Evolutionary conservation across 1,284 basidiomycete species (phyloP), one percentile per base, ranked within the genome.

Genomic region (Chondrostereum purpureum): DNA sequence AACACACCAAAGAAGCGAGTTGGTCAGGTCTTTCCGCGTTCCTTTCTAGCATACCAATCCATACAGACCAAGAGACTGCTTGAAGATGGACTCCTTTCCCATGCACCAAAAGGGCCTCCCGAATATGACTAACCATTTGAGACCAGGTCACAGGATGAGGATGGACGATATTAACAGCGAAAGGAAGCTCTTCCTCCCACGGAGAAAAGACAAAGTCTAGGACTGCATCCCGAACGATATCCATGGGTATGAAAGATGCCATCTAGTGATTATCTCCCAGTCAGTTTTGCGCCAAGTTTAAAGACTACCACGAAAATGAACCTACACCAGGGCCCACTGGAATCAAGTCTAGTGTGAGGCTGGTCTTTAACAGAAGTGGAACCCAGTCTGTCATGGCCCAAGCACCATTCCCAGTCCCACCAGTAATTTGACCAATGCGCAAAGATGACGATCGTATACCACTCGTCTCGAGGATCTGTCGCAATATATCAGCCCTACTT

Each of bases 111-210:
- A 55, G 20, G 2, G 49, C 47, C 4, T 51, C 49, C 6, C 48
- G 39, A 16, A 63, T 49, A 8, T 48, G 36, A 4, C 13, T 44
- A 18, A 67, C 55, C 10, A 63, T 42, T 4, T 42, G 22, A 12
- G 54, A 50, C 62, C 64, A 68, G 1, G 50, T 14, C 8, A 61
- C 43, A 1, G 67, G 65, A 14, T 55, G 50, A 1, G 67, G 67
- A 51, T 69, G 67, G 1, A 64, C 64, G 3, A 69, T 22, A 44
- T 68, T 68, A 20, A 66, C 52, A 6, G 49, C 51, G 1, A 50
- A 19, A 3, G 50, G 34, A 19, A 13, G 61, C 50, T 5, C 47
- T 45, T 10, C 13, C 12, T n/a, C 47, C 43, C 5, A 44, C n/a
- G 17, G 46, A 33, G 16, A 20, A 60, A 50, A 17, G 51, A 55